Percentiles rank a stretch among this genome's conserved stretches.
Evolutionary conservation across 1,284 basidiomycete species (phyloP).

Genomic region (Porogramme epimiltina): DNA sequence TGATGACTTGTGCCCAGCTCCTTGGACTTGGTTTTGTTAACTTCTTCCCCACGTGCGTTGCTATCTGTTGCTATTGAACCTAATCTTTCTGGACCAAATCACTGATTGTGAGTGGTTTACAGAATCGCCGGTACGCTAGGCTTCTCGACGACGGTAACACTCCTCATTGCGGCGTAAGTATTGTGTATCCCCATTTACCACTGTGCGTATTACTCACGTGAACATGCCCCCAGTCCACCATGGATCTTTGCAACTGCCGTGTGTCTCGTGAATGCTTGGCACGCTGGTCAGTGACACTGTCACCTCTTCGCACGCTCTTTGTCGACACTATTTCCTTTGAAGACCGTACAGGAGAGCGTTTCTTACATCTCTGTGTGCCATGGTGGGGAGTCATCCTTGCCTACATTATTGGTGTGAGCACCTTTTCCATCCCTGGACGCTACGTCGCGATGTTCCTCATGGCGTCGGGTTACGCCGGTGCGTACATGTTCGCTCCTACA

Average conservation of each 20-base stretch:
- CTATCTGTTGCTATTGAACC: no score
- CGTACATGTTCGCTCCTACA: no score
- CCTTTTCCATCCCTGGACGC: constrained; percentile 53
- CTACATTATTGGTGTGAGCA: constrained; percentile 62
- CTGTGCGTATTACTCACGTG: no score
- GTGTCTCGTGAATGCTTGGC: constrained; percentile 63
- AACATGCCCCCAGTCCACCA: constrained; percentile 57
- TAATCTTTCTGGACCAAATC: no score
- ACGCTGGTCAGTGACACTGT: constrained; percentile 45
- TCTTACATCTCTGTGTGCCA: constrained; percentile 63
- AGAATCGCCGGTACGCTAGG: constrained; percentile 69
- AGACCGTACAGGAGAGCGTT: constrained; percentile 65
- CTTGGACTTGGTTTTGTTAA: constrained; percentile 72
- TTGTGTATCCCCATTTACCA: not conserved
- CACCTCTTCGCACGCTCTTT: no score
- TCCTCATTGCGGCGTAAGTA: constrained; percentile 60
- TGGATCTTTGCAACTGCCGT: constrained; percentile 61
- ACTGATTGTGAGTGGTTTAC: not conserved
- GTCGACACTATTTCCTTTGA: no score
- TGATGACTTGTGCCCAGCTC: constrained; percentile 53
- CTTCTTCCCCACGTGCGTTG: constrained; percentile 75
- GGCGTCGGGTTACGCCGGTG: constrained; percentile 52
- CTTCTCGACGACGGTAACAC: constrained; percentile 57
- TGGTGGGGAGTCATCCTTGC: constrained; percentile 64
- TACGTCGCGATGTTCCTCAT: constrained; percentile 71